Evolutionary conservation across 2,329 filamentous ascomycete species (phyloP), one percentile per base, ranked within the genome.

Genomic region (Didymella keratinophila): DNA sequence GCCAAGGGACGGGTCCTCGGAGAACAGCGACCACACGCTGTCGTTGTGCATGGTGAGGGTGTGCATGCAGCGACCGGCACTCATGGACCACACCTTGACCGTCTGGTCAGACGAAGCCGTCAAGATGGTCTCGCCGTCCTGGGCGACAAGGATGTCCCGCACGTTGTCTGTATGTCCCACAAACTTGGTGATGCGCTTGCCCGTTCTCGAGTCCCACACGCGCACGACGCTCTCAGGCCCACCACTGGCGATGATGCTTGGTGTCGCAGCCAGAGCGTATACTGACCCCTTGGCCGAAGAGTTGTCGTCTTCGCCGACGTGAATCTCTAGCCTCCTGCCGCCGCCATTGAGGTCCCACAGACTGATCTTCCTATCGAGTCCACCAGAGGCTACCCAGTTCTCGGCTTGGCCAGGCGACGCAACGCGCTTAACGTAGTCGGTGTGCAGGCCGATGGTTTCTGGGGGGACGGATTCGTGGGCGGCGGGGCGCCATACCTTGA

Each of bases 41-140:
- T 97, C 93, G 73, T 96, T 96, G 79, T 99, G 95, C 95, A 99
- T 99, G 53, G 93, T 97, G 68, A 99, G 85, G 0, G 95, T 99
- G 78, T 97, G 92, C 89, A 98, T 94, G 82, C 95, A 99, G 67
- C 95, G 86, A 54, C 95, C 95, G 21, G 93, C 94, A 11, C 91
- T 95, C 67, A 98, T 89, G 66, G 93, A 97, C 95, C 95, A 99
- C 57, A 98, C 87, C 80, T 99, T 99, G 80, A 99, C 89, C 0
- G 95, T 98, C 78, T 96, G 93, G 76, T 99, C 95, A 1, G 94
- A 94, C 68, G 93, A 97, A 14, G 92, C 93, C 0, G 94, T 97
- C 83, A 99, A 86, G 67, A 99, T 91, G 39, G 88, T 96, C 73
- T 97, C 93, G 37, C 92, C 93, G 59, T 91, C 88, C 66, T 94